Base-by-base conservation (phyloP, 257 asterid species). In the Prunella vulgaris region DNA sequence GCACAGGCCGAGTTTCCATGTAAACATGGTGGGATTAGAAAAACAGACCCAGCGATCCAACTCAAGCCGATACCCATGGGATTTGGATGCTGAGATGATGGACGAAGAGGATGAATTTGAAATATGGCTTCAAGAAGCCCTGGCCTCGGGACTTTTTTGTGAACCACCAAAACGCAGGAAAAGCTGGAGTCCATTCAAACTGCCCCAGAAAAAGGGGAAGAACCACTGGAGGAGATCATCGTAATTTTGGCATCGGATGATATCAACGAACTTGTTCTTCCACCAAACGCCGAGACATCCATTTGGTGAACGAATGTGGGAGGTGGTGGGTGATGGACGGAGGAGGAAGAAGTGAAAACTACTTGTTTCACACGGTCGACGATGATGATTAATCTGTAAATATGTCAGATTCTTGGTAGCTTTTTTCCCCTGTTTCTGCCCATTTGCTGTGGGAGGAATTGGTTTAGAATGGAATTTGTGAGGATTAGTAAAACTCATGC, bases 171-270 rank as follows among this genome's bases (percentile, higher is more conserved):
- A 92, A 69, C 93, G 99, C 42, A 79, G 99, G 76, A 91, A 92
- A 80, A 95, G 88, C 75, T 95, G 99, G 99, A 95, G 98, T 67
- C 99, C 98, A 15, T 95, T 95, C 84, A 95, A 92, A 78, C 85
- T 94, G 78, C 80, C 88, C 68, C 97, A 87, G 81, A 89, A 83
- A 70, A 93, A 90, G 64, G 94, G 92, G 7, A 86, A 77, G 83
- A 90, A 87, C 61, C 88, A 84, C 46, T 89, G 97, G 99, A 85
- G 92, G 64, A 84, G 97, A 80, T 79, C 94, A 35, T 86, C 99
- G 0, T 89, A 69, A 46, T 62, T 77, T 74, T 79, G 72, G 2
- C 18, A 42, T 37, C 7, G 6, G 8, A 9, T 14, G 46, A 38
- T 38, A 38, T 38, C 46, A 40, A 40, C 8, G 1, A 25, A 60